Evolutionary conservation across 495 filamentous ascomycete species (phyloP).

Genomic region (Beverwykella pulmonaria): DNA sequence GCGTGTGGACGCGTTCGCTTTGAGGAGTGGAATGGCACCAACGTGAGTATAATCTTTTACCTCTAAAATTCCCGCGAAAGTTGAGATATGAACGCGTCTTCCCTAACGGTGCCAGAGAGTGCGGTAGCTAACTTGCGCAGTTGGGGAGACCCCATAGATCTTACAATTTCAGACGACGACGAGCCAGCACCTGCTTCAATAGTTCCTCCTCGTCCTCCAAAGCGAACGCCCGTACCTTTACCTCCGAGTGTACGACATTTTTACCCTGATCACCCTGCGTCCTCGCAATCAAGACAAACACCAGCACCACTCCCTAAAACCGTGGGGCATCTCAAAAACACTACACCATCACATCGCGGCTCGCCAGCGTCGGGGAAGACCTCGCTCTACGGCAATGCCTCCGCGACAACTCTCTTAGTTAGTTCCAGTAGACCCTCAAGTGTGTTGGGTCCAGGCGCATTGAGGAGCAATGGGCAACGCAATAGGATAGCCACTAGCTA

Average conservation of each 20-base stretch:
- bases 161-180: constrained; percentile 17
- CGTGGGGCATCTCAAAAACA: too few relatives aligned
- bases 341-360: too few relatives aligned
- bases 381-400: not conserved
- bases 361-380: not conserved
- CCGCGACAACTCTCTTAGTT: not conserved
- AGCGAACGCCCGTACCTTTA: constrained; percentile 6
- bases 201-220: not conserved
- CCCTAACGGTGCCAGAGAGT: not conserved
- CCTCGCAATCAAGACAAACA: not conserved
- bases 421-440: not conserved
- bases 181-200: not conserved
- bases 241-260: constrained; percentile 9
- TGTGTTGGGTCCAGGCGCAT: not conserved
- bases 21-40: not conserved
- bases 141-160: constrained; percentile 15
- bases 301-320: too few relatives aligned
- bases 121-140: not conserved
- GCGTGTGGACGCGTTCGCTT: constrained; percentile 11
- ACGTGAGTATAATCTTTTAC: not conserved
- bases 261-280: not conserved
- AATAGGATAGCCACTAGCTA: not conserved
- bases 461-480: not conserved
- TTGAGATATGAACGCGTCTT: not conserved
- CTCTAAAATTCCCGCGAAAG: not conserved